A percentile compares a stretch with the other conserved stretches of the same genome.
phyloP scores from a whole-genome alignment of 345 rosid species.

The Conringia planisiliqua region DNA sequence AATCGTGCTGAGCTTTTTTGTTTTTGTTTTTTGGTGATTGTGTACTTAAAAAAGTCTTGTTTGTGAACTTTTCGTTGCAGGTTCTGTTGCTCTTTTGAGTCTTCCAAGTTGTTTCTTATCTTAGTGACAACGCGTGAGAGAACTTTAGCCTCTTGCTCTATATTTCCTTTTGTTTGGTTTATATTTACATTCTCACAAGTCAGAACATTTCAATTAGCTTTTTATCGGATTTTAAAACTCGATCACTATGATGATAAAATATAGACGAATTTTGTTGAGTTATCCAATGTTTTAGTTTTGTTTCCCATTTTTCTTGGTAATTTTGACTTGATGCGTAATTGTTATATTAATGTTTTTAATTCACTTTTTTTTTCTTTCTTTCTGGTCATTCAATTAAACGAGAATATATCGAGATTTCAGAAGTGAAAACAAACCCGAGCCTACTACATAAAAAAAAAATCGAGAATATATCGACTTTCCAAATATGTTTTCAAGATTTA shows the following conservation, averaged over 20 bases:
- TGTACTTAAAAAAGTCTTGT: background rate
- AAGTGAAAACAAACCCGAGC: too few species aligned
- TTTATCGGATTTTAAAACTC: background rate
- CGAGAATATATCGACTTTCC: too few species aligned
- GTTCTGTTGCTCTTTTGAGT: background rate
- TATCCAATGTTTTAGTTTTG: background rate
- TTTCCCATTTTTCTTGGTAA: background rate
- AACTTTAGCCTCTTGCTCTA: background rate
- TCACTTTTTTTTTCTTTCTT: too few species aligned
- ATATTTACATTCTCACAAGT: background rate
- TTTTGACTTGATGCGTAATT: background rate
- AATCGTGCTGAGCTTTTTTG: background rate
- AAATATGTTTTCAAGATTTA: background rate
- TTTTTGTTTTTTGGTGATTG: background rate
- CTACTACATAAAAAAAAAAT: too few species aligned
- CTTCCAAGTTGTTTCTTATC: background rate
- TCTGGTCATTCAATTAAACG: too few species aligned
- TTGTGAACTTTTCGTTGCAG: background rate
- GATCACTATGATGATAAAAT: background rate
- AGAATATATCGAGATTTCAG: too few species aligned
- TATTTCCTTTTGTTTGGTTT: background rate
- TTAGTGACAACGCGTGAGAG: background rate
- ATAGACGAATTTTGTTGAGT: background rate
- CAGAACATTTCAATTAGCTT: background rate
- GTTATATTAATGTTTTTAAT: too few species aligned